Evolutionary conservation across 2,329 filamentous ascomycete species (phyloP).

Genomic region (Colletotrichum noveboracense): DNA sequence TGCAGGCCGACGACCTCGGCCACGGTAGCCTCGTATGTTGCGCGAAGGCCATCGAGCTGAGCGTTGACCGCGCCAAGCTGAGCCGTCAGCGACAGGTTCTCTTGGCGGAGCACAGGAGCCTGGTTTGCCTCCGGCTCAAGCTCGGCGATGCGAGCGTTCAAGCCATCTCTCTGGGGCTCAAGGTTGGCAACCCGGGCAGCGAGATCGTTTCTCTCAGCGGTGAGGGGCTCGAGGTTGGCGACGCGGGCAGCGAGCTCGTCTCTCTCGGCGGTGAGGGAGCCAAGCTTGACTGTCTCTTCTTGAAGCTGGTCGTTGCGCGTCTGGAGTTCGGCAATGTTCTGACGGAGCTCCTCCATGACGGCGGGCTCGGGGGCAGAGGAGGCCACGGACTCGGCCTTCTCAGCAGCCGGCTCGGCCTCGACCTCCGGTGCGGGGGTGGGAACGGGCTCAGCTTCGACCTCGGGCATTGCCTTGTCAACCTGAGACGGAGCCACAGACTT

Average conservation of each 20-base stretch:
- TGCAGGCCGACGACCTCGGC: conserved; percentile 14
- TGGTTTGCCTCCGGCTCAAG: conserved; percentile 12
- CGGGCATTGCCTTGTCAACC: not conserved
- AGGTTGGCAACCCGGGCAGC: not conserved
- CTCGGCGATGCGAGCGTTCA: conserved; percentile 4
- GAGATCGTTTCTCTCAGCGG: conserved; percentile 15
- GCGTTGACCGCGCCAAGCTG: conserved; percentile 19
- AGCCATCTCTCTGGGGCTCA: conserved; percentile 1
- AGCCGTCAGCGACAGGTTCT: conserved; percentile 10
- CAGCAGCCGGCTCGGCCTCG: not conserved
- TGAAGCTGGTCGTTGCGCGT: conserved; percentile 21
- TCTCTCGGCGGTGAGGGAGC: conserved; percentile 17
- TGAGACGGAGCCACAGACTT: not conserved
- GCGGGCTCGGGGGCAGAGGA: not conserved
- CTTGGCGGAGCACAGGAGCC: conserved; percentile 11
- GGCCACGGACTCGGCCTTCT: not conserved
- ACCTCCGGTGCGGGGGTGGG: not conserved
- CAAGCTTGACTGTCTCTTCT: conserved; percentile 4
- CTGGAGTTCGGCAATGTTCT: conserved; percentile 20
- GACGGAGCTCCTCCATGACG: conserved; percentile 16
- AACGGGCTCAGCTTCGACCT: not conserved
- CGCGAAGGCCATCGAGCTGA: conserved; percentile 16
- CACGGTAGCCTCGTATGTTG: conserved; percentile 14
- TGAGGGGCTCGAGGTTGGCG: not conserved
- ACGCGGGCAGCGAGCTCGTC: conserved; percentile 13